Evolutionary conservation across 1,284 basidiomycete species (phyloP), one percentile per base, ranked within the genome.

Genomic region (Leccinum subfulvum): DNA sequence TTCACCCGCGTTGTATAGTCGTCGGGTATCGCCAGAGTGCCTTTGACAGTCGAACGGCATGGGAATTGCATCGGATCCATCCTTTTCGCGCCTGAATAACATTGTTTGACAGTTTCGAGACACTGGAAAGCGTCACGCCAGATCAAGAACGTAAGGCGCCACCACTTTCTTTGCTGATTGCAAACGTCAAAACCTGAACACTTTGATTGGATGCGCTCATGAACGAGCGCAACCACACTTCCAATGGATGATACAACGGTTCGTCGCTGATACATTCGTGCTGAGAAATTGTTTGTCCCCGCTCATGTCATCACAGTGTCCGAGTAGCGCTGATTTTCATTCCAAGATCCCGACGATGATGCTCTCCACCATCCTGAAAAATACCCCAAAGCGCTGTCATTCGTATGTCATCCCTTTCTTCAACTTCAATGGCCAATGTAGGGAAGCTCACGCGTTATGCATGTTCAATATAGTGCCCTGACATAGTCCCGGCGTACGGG

Each of bases 401-500:
- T 66, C 2, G 65, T 66, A 60, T 13, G 61, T 51, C 18, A 4
- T 33, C 1, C n/a, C 35, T 11, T 11, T 3, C 13, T 59, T 52
- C 30, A n/a, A 44, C 49, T n/a, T 6, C 44, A 41, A 30, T n/a
- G 8, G 10, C 4, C n/a, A 23, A 2, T 10, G 3, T 28, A 5
- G 14, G 26, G 26, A 21, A 16, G 53, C 28, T 23, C 9, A 55
- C 7, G 9, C 49, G 39, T 21, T 13, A 49, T 9, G 14, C 39
- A 65, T 47, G 49, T 6, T 8, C 23, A 23, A 16, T 30, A 10
- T 53, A 66, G 65, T 66, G 62, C 4, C 62, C 65, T 5, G 65
- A 66, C 21, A 66, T 66, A 37, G 52, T 66, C 9, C 65, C 65
- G 3, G 49, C 61, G 14, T 66, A 64, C 3, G 65, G 65, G 7